Evolutionary conservation across 768 basidiomycete species (phyloP), one percentile per base, ranked within the genome.

Genomic region (Tulasnella sp.): DNA sequence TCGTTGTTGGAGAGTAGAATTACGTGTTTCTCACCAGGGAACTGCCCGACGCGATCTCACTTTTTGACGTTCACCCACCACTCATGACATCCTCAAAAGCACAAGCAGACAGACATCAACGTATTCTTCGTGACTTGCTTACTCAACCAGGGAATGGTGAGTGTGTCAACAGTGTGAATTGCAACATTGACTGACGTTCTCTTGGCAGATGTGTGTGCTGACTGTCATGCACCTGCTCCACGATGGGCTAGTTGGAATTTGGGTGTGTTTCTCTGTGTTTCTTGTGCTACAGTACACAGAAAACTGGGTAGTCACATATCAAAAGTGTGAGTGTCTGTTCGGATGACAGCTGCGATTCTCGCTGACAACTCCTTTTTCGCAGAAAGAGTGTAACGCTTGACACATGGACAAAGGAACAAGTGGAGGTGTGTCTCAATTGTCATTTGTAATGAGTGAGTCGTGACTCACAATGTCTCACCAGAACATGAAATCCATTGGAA

Each of bases 281-380:
- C 75, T 58, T 96, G 92, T 62, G 92, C 92, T 13, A 83, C 83
- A 53, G 78, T 93, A 45, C 92, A 96, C 68, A 76, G 92, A 47
- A 93, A 92, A 70, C 81, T 96, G 53, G 92, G 92, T 1, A 92
- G 88, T 4, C 92, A 96, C 63, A 72, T 90, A 57, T 78, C 84
- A 0, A 91, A 95, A 77, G 86, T 96, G 88, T 91, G 71, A 62
- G 66, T 64, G 77, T 71, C 27, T 44, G 6, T 31, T 53, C 5
- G n/a, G n/a, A n/a, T 35, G 12, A 10, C 20, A 10, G 25, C 24
- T 29, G 16, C 8, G 15, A 28, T 37, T 33, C 24, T 43, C 22
- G 24, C 29, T 33, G 28, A 32, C n/a, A 53, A 24, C 15, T 34
- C 28, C 32, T 19, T 44, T 7, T 32, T 55, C 22, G 31, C 54